These are phyloP conservation scores for Verticillium dahliae DNA, from an alignment of 2,329 filamentous ascomycete species.

Conservation along the genomic window DNA sequence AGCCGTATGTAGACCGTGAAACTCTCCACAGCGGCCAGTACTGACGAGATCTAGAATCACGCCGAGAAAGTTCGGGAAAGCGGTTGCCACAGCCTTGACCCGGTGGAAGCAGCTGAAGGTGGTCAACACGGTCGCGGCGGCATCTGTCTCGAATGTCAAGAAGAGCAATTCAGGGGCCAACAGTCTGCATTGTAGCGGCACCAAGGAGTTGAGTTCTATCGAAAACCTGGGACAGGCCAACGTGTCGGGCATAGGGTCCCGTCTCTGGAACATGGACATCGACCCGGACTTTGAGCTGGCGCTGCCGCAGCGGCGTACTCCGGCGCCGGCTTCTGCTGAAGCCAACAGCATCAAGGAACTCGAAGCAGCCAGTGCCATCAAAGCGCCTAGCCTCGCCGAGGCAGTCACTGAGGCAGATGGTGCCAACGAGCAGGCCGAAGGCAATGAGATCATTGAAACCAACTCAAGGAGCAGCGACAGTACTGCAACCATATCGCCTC, in stretches of 20 bases:
- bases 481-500: not conserved
- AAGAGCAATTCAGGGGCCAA: not conserved
- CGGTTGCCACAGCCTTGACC: conserved; percentile 7
- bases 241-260: not conserved
- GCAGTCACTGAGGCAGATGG: no score
- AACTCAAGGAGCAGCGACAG: not conserved
- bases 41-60: conserved; percentile 3
- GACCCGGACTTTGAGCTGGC: not conserved
- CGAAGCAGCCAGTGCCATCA: no score
- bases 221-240: not conserved
- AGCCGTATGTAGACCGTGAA: conserved; percentile 10
- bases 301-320: not conserved
- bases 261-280: not conserved
- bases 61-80: conserved; percentile 13
- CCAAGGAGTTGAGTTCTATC: not conserved
- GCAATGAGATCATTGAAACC: no score
- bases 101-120: conserved; percentile 9
- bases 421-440: no score
- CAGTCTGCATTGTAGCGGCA: not conserved
- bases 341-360: no score
- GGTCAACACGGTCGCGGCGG: not conserved
- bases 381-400: no score
- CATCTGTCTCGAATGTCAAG: not conserved
- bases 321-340: not conserved
- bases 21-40: not conserved